Conservation (phyloP, 805 yeast species). For the Lachancea kluyveri region DNA sequence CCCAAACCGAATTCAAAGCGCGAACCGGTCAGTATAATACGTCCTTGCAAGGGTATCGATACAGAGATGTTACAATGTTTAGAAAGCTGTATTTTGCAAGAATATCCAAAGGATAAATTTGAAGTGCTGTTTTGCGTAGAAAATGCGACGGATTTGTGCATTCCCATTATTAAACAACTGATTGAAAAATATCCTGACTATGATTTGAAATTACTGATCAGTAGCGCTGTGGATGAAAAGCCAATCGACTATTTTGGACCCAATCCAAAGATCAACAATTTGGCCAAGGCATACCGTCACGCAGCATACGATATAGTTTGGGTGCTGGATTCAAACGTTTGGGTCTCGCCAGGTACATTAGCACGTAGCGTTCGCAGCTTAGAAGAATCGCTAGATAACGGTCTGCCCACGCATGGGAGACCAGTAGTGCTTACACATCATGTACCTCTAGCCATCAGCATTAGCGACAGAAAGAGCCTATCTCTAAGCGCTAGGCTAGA, state of each 20-base stretch:
- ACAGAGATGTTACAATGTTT: conserved; percentile 66
- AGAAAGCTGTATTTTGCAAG: conserved; percentile 60
- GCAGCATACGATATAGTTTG: conserved; percentile 74
- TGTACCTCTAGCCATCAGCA: conserved; percentile 59
- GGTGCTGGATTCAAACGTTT: conserved; percentile 83
- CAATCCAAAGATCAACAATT: conserved; percentile 82
- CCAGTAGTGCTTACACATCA: conserved; percentile 73
- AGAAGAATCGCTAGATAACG: conserved; percentile 47
- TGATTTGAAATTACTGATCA: conserved; percentile 54
- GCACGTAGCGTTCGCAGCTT: conserved; percentile 54
- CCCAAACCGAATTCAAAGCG: conserved; percentile 32
- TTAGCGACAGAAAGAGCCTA: conserved; percentile 13
- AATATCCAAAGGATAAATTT: conserved; percentile 51
- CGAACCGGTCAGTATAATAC: conserved; percentile 66
- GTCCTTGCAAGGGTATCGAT: conserved; percentile 84
- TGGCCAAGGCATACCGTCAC: conserved; percentile 67
- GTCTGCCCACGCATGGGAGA: conserved; percentile 29
- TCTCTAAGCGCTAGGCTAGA: conserved; percentile 65
- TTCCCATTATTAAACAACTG: conserved; percentile 47
- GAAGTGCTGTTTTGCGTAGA: conserved; percentile 78
- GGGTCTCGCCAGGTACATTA: conserved; percentile 63
- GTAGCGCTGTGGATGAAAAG: conserved; percentile 31
- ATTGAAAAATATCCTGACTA: conserved; percentile 48
- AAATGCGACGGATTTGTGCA: conserved; percentile 53
- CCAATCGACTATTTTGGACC: conserved; percentile 71